These are phyloP conservation scores for Psilocybe sp. DNA, from an alignment of 768 basidiomycete species.

Conservation along the genomic window DNA sequence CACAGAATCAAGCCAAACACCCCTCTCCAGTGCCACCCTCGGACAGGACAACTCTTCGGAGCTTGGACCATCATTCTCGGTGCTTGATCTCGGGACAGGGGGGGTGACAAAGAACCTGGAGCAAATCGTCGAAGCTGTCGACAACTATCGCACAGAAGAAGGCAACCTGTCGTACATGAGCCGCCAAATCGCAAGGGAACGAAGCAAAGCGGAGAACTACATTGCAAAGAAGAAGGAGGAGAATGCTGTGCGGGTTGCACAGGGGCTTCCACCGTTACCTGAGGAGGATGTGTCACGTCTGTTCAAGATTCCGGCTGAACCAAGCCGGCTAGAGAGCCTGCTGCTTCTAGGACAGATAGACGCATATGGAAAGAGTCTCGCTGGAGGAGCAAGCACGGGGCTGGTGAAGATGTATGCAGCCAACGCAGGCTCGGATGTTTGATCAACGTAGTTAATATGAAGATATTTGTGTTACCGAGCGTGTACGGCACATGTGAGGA, in stretches of 20 bases:
- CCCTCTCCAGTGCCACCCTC: constrained; percentile 34
- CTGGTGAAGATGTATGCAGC: constrained; percentile 88
- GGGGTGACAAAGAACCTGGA: constrained; percentile 77
- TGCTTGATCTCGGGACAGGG: constrained; percentile 67
- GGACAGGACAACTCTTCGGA: constrained; percentile 30
- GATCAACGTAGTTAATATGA: constrained; percentile 9
- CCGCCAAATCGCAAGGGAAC: constrained; percentile 88
- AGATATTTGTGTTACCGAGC: constrained; percentile 6
- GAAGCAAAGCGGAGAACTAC: constrained; percentile 72
- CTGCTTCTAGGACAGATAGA: constrained; percentile 86
- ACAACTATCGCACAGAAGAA: constrained; percentile 86
- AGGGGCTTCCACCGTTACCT: constrained; percentile 83
- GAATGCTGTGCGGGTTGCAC: constrained; percentile 71
- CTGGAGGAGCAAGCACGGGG: constrained; percentile 55
- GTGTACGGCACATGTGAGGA: constrained; percentile 6
- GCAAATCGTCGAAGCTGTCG: constrained; percentile 81
- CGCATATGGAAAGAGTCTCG: constrained; percentile 77
- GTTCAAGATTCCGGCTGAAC: constrained; percentile 88
- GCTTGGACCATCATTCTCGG: constrained; percentile 60
- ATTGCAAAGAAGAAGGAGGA: constrained; percentile 88
- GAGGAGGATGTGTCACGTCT: constrained; percentile 82
- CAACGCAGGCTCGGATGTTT: constrained; percentile 22
- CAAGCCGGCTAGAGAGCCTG: constrained; percentile 85
- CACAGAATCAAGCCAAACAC: constrained; percentile 41
- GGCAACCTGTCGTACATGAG: constrained; percentile 87